phyloP scores from a whole-genome alignment of 1,284 basidiomycete species.

The Irpex lacteus region DNA sequence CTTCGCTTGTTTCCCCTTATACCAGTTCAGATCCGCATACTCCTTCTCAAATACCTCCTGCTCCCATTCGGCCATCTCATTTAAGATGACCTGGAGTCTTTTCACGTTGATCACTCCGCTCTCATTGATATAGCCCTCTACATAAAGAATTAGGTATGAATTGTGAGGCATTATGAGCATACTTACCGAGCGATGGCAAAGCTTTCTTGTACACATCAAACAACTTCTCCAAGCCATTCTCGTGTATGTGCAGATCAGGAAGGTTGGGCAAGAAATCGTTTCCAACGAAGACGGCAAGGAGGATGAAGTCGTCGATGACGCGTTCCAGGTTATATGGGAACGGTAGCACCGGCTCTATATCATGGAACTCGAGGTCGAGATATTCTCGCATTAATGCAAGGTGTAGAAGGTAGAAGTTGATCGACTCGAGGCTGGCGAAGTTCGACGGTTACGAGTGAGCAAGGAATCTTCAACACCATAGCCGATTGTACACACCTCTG shows the following conservation, averaged over 20 bases:
- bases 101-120: constrained; percentile 79
- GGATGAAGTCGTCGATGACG: constrained; percentile 96
- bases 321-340: constrained; percentile 86
- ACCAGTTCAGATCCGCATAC: constrained; percentile 86
- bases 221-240: constrained; percentile 89
- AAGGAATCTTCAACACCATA: background rate
- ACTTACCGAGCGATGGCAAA: constrained; percentile 73
- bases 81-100: constrained; percentile 83
- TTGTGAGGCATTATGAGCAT: background rate
- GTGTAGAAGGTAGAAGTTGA: constrained; percentile 95
- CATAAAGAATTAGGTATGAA: background rate
- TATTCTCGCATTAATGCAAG: constrained; percentile 96
- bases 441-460: background rate
- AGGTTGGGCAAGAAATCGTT: constrained; percentile 98
- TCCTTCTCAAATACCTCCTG: constrained; percentile 89
- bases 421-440: constrained; percentile 67
- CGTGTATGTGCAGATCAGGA: constrained; percentile 96
- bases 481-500: constrained; percentile 47
- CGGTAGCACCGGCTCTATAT: constrained; percentile 55
- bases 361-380: constrained; percentile 90
- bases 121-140: constrained; percentile 95
- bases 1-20: constrained; percentile 84
- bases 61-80: constrained; percentile 89
- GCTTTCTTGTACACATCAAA: constrained; percentile 96
- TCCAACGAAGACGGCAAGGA: constrained; percentile 94